Conservation (phyloP, 129 eudicot species). For the Tagetes erecta region DNA sequence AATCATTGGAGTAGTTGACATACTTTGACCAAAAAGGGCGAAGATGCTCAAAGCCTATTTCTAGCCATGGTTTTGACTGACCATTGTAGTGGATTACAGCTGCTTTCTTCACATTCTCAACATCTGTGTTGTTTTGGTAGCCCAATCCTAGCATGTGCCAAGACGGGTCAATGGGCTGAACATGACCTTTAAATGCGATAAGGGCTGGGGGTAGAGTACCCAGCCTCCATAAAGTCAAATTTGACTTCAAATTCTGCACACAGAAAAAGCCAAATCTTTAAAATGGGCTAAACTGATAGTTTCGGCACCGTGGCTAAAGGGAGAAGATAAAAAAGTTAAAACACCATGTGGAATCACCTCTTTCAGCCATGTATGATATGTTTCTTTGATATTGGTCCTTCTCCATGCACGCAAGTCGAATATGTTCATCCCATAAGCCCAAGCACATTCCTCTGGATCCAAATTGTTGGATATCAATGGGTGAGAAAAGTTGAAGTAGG, state of each 20-base stretch:
- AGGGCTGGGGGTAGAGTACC: slow-evolving; percentile 97
- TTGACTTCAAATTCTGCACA: slow-evolving; percentile 85
- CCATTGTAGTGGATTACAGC: slow-evolving; percentile 99
- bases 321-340: not conserved
- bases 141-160: slow-evolving; percentile 99
- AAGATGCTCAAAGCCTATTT: slow-evolving; percentile 93
- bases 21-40: slow-evolving; percentile 96
- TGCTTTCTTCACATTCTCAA: slow-evolving; percentile 71
- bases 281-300: not conserved
- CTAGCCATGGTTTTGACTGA: slow-evolving; percentile 96
- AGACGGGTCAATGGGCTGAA: slow-evolving; percentile 81
- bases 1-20: slow-evolving; percentile 82
- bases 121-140: slow-evolving; percentile 72
- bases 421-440: slow-evolving; percentile 99
- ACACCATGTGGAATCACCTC: slow-evolving; percentile 49
- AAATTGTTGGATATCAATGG: slow-evolving; percentile 70
- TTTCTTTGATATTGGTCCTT: slow-evolving; percentile 68
- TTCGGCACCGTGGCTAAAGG: not conserved
- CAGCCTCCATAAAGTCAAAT: slow-evolving; percentile 87
- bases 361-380: slow-evolving; percentile 92
- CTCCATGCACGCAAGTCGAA: slow-evolving; percentile 93
- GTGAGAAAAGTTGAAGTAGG: slow-evolving; percentile 93
- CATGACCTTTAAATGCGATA: slow-evolving; percentile 81
- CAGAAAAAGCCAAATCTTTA: slow-evolving; percentile 22
- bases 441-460: slow-evolving; percentile 95